Conservation (phyloP, 257 asterid species). For the Solanum microdontum region DNA sequence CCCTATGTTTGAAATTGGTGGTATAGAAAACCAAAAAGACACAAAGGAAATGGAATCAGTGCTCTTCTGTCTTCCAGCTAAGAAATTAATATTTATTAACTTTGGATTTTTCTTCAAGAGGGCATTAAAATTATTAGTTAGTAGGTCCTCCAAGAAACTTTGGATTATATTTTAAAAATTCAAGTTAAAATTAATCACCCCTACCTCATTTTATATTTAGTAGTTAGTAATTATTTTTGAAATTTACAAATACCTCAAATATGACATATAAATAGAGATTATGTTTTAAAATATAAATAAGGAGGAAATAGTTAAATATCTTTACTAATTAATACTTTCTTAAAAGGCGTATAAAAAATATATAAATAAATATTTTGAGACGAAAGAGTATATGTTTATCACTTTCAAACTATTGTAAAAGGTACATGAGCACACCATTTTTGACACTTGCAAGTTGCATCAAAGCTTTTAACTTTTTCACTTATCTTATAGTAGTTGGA, state of each 20-base stretch:
- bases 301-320: no score
- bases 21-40: background rate
- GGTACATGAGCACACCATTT: background rate
- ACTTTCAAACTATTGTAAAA: background rate
- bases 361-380: no score
- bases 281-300: no score
- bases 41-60: background rate
- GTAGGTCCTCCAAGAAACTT: background rate
- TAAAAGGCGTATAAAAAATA: no score
- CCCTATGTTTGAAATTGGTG: background rate
- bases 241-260: background rate
- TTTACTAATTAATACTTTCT: no score
- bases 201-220: background rate
- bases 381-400: background rate
- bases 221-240: background rate
- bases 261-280: background rate
- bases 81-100: background rate
- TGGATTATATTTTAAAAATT: background rate
- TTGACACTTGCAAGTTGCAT: background rate
- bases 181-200: background rate
- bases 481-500: background rate
- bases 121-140: background rate
- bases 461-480: background rate
- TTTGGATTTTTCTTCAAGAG: background rate
- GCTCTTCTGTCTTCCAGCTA: background rate